Base-by-base conservation (phyloP, 257 asterid genomes). In the Ophiorrhiza pumila region DNA sequence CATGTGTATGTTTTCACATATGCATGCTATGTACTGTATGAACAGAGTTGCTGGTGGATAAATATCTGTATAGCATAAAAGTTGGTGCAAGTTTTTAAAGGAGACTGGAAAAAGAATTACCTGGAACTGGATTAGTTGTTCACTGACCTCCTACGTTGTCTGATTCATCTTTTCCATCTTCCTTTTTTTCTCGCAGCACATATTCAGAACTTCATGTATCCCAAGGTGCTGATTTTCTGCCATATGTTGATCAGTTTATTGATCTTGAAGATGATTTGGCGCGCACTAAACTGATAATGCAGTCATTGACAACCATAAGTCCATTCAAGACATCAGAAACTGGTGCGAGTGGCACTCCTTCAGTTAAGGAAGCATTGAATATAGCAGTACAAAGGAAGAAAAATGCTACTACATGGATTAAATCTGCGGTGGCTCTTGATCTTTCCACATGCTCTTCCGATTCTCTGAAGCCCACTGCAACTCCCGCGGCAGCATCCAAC, bases 371-470 rank as follows among this genome's bases (percentile, higher is more conserved):
- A 73, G 80, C 85, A 29, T 56, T 75, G 6, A 58, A 56, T 35
- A 50, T 80, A 0, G 90, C 86, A 11, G 68, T 86, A 1, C 91
- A 86, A 75, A 77, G 96, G 66, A 87, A 83, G 79, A 87, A 83
- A 74, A 85, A 83, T 0, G 96, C 95, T 3, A 55, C 74, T 2
- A 35, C 83, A 27, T 89, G 96, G 95, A 77, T 91, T 39, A 91
- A 79, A 86, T 83, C 94, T 12, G 95, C 95, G 0, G 68, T 87
- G 12, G 87, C 90, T 32, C 77, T 78, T 32, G 97, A 89, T 76
- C 96, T 91, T 69, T 85, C 94, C 25, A 80, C 84, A 0, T 56
- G 66, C 74, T 43, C 81, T 22, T 9, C 22, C 15, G 60, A 70
- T 55, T 35, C 77, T 20, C 72, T 64, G 35, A 56, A 62, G 66